Conservation (phyloP, 176 grass and related monocot genomes). For the Elymus sibiricus region DNA sequence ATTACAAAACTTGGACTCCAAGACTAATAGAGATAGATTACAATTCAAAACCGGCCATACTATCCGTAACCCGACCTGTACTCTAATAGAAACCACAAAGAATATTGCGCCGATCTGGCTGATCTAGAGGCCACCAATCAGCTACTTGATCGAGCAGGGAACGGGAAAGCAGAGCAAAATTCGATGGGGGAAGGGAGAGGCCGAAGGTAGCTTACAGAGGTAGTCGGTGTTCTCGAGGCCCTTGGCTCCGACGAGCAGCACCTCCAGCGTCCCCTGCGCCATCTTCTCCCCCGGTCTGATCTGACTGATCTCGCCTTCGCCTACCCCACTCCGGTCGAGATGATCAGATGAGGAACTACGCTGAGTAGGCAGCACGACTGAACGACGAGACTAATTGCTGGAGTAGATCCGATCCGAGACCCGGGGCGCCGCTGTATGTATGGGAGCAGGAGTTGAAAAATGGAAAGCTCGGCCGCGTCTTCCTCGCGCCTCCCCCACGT, state of each 20-base stretch:
- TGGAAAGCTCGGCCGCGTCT: no score
- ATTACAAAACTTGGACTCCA: no score
- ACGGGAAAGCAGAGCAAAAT: background rate
- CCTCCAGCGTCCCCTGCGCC: constrained; percentile 70
- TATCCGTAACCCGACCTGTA: no score
- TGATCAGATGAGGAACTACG: background rate
- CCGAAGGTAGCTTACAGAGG: constrained; percentile 48
- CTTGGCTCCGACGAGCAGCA: constrained; percentile 87
- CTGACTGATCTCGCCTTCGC: background rate
- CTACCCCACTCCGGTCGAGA: no score
- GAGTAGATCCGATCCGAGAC: no score
- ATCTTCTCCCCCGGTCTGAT: constrained; percentile 26
- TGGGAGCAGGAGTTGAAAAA: no score
- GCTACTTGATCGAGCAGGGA: background rate
- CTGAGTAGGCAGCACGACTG: background rate
- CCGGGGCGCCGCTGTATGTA: no score
- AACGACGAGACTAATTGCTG: no score
- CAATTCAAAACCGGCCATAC: no score
- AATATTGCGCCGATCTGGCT: background rate
- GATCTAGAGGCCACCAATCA: background rate
- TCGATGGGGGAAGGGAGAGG: background rate
- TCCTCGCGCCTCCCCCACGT: background rate
- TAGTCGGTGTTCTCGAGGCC: constrained; percentile 80
- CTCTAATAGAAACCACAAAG: no score
- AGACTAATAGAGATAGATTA: no score